Evolutionary conservation across 2,329 filamentous ascomycete species (phyloP).

Genomic region (Dissoconium aciculare): DNA sequence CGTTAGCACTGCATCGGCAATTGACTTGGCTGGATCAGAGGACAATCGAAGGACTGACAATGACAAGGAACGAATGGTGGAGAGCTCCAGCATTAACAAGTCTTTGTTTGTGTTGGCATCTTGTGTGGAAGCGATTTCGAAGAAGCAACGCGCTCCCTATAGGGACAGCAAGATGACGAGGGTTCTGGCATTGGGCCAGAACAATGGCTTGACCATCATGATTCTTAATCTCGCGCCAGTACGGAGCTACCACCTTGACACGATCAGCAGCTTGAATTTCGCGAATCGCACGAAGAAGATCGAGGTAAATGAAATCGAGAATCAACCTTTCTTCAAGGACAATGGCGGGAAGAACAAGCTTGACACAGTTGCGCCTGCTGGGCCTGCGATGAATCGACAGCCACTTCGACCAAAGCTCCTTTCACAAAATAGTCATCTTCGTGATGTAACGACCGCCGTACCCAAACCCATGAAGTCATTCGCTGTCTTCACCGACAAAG

Average conservation of each 20-base stretch:
- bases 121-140: conserved; percentile 87
- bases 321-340: conserved; percentile 63
- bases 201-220: conserved; percentile 92
- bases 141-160: conserved; percentile 71
- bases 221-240: conserved; percentile 85
- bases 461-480: conserved; percentile 71
- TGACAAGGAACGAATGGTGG: conserved; percentile 78
- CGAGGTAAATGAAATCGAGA: conserved; percentile 88
- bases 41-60: conserved; percentile 92
- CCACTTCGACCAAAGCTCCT: conserved; percentile 64
- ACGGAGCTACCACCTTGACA: conserved; percentile 87
- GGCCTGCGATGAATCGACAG: conserved; percentile 43
- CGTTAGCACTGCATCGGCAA: conserved; percentile 78
- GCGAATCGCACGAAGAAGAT: conserved; percentile 93
- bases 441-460: conserved; percentile 36
- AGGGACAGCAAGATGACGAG: conserved; percentile 95
- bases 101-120: conserved; percentile 87
- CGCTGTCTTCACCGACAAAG: conserved; percentile 68
- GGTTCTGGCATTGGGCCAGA: conserved; percentile 81
- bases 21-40: conserved; percentile 88
- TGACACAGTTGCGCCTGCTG: conserved; percentile 20
- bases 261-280: conserved; percentile 83
- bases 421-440: conserved; percentile 49
- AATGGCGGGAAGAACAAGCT: conserved; percentile 21
- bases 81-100: conserved; percentile 96